Conservation (phyloP, 148 eudicot genomes). For the Gaultheria prostrata region DNA sequence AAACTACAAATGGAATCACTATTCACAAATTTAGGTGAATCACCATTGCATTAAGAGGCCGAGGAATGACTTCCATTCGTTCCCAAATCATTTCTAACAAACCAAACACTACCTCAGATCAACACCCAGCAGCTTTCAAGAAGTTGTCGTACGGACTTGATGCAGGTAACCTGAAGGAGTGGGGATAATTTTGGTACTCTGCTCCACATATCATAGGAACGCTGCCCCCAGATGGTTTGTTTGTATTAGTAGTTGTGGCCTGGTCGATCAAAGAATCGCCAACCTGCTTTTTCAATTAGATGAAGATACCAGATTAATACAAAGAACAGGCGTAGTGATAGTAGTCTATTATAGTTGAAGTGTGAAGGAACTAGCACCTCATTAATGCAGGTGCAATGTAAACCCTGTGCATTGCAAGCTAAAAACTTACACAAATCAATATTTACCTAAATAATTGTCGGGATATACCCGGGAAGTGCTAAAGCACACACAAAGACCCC, state of each 20-base stretch:
- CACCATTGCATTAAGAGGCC: background rate
- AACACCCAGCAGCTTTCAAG: constrained; percentile 75
- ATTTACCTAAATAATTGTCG: background rate
- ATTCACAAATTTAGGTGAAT: background rate
- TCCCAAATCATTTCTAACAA: background rate
- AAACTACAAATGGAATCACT: background rate
- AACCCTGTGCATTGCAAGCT: background rate
- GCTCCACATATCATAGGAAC: constrained; percentile 37
- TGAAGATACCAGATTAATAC: constrained; percentile 6
- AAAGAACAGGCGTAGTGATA: background rate
- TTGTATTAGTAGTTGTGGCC: constrained; percentile 15
- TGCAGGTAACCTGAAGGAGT: constrained; percentile 55
- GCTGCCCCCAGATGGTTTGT: constrained; percentile 17
- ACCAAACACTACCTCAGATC: constrained; percentile 12
- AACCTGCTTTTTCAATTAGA: constrained; percentile 32
- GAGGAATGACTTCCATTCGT: background rate
- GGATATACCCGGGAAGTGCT: background rate
- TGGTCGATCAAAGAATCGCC: constrained; percentile 52
- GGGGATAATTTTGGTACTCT: constrained; percentile 51
- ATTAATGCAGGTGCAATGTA: background rate
- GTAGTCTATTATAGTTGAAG: background rate
- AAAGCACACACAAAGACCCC: background rate
- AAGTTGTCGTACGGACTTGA: constrained; percentile 80
- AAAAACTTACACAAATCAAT: background rate
- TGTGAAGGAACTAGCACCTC: background rate